These are phyloP conservation scores for Xylariaceae sp. DNA, from an alignment of 2,329 filamentous ascomycete genomes.

Conservation along the genomic window DNA sequence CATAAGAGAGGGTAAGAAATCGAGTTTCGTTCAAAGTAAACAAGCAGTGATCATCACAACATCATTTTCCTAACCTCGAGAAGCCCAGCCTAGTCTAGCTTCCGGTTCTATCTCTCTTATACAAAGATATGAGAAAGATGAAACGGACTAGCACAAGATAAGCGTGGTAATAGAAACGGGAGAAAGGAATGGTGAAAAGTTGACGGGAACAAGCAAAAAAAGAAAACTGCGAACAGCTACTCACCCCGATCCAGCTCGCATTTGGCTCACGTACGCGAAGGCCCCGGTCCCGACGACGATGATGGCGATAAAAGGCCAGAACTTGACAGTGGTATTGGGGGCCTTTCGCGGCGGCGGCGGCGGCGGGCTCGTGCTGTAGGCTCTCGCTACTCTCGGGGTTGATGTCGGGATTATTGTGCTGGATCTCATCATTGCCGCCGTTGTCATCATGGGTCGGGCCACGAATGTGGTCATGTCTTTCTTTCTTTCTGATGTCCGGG, in stretches of 20 bases:
- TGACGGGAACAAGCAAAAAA: neutral
- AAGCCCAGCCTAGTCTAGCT: too few species aligned
- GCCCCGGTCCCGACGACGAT: slow-evolving; percentile 43
- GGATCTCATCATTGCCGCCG: neutral
- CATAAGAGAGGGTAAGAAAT: too few species aligned
- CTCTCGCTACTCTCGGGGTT: neutral
- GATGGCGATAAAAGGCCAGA: slow-evolving; percentile 52
- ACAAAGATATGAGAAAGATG: neutral
- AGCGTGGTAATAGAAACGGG: too few species aligned
- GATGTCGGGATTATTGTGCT: too few species aligned
- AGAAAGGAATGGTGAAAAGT: too few species aligned
- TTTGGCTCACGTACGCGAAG: slow-evolving; percentile 47
- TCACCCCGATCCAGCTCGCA: slow-evolving; percentile 45
- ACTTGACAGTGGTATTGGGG: slow-evolving; percentile 41
- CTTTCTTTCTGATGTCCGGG: too few species aligned
- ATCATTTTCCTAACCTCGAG: too few species aligned
- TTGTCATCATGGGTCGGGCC: too few species aligned
- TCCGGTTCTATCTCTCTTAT: too few species aligned
- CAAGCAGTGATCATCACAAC: too few species aligned
- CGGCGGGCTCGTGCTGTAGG: neutral
- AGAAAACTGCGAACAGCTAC: slow-evolving; percentile 16
- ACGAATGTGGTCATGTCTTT: too few species aligned
- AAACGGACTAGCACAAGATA: neutral
- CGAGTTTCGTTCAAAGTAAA: too few species aligned
- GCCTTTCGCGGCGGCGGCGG: slow-evolving; percentile 32